Conservation (phyloP, 768 basidiomycete genomes). For the Rubroboletus satanas region DNA sequence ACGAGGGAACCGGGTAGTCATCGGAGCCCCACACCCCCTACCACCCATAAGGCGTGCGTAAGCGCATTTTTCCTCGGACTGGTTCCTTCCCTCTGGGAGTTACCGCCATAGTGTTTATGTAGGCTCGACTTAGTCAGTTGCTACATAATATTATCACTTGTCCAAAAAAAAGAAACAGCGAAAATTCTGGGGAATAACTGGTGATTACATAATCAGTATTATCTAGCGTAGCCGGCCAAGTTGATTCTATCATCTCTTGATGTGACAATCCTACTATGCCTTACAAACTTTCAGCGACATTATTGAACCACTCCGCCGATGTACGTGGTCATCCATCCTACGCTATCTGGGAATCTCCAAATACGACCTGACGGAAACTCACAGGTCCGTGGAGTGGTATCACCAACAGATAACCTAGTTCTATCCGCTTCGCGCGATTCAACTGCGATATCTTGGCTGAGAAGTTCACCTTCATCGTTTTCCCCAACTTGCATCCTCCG, state of each 20-base stretch:
- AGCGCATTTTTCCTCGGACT: no score
- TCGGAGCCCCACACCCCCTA: no score
- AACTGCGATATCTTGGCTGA: conserved; percentile 83
- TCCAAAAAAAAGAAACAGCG: no score
- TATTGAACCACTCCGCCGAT: conserved; percentile 69
- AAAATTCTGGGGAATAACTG: not conserved
- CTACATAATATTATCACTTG: no score
- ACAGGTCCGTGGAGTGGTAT: conserved; percentile 79
- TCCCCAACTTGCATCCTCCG: conserved; percentile 49
- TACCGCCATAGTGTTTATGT: no score
- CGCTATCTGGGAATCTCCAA: not conserved
- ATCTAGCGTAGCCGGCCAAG: no score
- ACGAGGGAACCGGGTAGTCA: no score
- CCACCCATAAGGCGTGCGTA: no score
- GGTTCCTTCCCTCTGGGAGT: no score
- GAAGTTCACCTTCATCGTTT: conserved; percentile 49
- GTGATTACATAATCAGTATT: not conserved
- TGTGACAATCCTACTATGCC: conserved; percentile 45
- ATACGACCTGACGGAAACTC: conserved; percentile 19
- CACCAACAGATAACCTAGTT: conserved; percentile 72
- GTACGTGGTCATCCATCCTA: conserved; percentile 39
- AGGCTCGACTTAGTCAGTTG: no score
- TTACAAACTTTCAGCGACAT: conserved; percentile 73
- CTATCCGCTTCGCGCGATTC: conserved; percentile 91
- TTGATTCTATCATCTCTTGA: not conserved